Conservation (phyloP, 2,329 filamentous ascomycete genomes). For the Calonectria naviculata region DNA sequence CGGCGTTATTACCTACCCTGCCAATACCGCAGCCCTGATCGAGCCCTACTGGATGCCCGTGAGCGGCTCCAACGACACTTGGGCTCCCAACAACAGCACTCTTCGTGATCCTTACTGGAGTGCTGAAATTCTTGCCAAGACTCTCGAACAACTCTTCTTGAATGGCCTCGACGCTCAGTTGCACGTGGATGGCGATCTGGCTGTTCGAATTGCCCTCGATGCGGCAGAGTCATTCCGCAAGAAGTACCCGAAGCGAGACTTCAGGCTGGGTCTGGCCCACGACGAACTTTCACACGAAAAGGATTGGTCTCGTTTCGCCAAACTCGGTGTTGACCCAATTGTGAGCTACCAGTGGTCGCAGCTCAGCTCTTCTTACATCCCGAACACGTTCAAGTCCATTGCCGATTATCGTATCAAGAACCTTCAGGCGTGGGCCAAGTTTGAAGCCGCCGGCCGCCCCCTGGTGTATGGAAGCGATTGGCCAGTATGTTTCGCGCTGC, state of each 20-base stretch:
- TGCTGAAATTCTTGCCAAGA: conserved; percentile 33
- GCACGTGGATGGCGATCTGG: conserved; percentile 39
- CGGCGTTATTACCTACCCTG: conserved; percentile 41
- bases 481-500: conserved; percentile 15
- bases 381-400: conserved; percentile 28
- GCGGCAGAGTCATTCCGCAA: conserved; percentile 35
- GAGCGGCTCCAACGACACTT: conserved; percentile 29
- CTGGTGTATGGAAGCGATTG: conserved; percentile 33
- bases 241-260: conserved; percentile 20
- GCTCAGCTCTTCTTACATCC: conserved; percentile 25
- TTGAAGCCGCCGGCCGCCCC: conserved; percentile 18
- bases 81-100: conserved; percentile 32
- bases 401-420: conserved; percentile 26
- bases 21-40: conserved; percentile 41
- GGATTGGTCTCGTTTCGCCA: conserved; percentile 32
- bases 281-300: conserved; percentile 24
- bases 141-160: conserved; percentile 36
- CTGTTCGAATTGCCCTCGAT: conserved; percentile 37
- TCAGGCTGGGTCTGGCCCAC: conserved; percentile 32
- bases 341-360: conserved; percentile 36
- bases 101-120: conserved; percentile 42
- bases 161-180: conserved; percentile 36
- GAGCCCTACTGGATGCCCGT: conserved; percentile 39
- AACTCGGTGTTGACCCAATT: conserved; percentile 32
- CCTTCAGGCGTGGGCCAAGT: conserved; percentile 39